phyloP scores from a whole-genome alignment of 805 yeast genomes.

The Candida ortonii region DNA sequence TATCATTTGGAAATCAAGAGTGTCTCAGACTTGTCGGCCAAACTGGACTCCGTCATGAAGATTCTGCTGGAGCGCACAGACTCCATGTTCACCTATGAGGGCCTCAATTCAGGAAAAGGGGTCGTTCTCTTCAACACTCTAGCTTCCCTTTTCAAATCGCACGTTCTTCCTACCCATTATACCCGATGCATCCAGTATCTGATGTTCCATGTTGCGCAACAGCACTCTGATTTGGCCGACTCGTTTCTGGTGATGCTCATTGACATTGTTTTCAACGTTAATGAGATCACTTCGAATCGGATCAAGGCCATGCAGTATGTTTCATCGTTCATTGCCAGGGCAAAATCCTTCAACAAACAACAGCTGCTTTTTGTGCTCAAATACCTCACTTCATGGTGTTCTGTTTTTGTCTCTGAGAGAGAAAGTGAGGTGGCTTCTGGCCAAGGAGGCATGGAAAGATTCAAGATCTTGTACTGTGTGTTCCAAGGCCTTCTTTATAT shows the following conservation, averaged over 20 bases:
- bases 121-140: slow-evolving; percentile 69
- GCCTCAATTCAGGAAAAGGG: slow-evolving; percentile 59
- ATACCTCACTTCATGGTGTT: slow-evolving; percentile 79
- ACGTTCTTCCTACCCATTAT: slow-evolving; percentile 86
- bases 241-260: slow-evolving; percentile 77
- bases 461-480: slow-evolving; percentile 84
- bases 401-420: slow-evolving; percentile 76
- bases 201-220: slow-evolving; percentile 76
- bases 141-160: slow-evolving; percentile 73
- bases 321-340: slow-evolving; percentile 87
- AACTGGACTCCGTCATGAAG: slow-evolving; percentile 68
- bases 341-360: slow-evolving; percentile 61
- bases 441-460: slow-evolving; percentile 81
- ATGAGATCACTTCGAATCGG: slow-evolving; percentile 68
- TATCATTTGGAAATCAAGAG: slow-evolving; percentile 46
- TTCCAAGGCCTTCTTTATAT: slow-evolving; percentile 88
- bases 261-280: slow-evolving; percentile 74
- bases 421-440: slow-evolving; percentile 72
- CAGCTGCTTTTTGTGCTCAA: slow-evolving; percentile 83
- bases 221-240: slow-evolving; percentile 78
- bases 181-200: slow-evolving; percentile 86
- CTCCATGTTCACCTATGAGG: slow-evolving; percentile 46
- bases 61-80: slow-evolving; percentile 53
- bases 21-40: slow-evolving; percentile 55
- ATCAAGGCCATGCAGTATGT: slow-evolving; percentile 90